These are phyloP conservation scores for Trichoderma lentiforme DNA, from an alignment of 2,329 filamentous ascomycete genomes.

Conservation along the genomic window DNA sequence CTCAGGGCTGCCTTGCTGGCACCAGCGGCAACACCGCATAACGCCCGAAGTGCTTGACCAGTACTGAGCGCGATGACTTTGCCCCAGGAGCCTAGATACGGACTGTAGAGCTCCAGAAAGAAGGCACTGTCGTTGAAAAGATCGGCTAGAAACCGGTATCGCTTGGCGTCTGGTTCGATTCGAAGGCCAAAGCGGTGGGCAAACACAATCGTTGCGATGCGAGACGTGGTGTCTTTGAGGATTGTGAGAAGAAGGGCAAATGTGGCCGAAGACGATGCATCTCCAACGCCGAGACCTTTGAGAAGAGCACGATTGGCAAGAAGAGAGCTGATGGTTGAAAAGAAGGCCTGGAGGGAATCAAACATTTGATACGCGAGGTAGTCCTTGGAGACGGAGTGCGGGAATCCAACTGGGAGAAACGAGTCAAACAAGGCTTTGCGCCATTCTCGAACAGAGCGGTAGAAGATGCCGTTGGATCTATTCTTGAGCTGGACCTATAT, in stretches of 20 bases:
- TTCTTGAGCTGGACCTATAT: constrained; percentile 25
- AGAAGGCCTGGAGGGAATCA: constrained; percentile 81
- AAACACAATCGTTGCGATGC: constrained; percentile 81
- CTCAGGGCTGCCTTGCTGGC: constrained; percentile 88
- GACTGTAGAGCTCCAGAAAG: constrained; percentile 79
- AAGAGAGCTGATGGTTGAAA: constrained; percentile 74
- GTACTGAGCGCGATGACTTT: constrained; percentile 50
- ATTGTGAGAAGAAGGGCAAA: constrained; percentile 79
- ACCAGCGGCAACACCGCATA: constrained; percentile 88
- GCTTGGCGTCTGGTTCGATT: constrained; percentile 88
- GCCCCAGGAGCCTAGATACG: constrained; percentile 58
- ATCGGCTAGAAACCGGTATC: constrained; percentile 81
- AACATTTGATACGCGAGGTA: constrained; percentile 70
- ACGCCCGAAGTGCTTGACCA: constrained; percentile 50
- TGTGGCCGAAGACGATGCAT: constrained; percentile 74
- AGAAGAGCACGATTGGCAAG: constrained; percentile 80
- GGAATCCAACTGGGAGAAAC: constrained; percentile 85
- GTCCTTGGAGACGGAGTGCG: constrained; percentile 78
- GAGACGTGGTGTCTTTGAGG: constrained; percentile 75
- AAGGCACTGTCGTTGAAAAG: constrained; percentile 85
- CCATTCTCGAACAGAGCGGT: constrained; percentile 33
- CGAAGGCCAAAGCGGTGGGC: constrained; percentile 77
- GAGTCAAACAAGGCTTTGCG: constrained; percentile 55
- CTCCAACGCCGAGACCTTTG: constrained; percentile 76
- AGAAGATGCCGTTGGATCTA: constrained; percentile 26